phyloP scores from a whole-genome alignment of 2,329 filamentous ascomycete species.

The Colletotrichum paranaense region DNA sequence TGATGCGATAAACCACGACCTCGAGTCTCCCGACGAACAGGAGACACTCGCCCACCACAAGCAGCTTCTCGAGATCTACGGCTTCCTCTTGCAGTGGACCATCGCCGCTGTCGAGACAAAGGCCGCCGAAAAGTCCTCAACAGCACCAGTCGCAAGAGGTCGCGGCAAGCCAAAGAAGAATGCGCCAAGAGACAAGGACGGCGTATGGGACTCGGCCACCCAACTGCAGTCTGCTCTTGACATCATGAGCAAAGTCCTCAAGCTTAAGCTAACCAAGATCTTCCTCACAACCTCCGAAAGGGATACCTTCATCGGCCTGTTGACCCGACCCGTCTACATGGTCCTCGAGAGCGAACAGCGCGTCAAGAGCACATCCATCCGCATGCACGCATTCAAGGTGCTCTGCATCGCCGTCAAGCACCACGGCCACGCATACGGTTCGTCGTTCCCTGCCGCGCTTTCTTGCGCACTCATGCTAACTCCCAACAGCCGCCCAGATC shows the following conservation, averaged over 20 bases:
- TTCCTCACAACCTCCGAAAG: slow-evolving; percentile 97
- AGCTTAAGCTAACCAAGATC: slow-evolving; percentile 89
- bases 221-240: slow-evolving; percentile 92
- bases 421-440: slow-evolving; percentile 95
- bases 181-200: slow-evolving; percentile 75
- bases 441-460: slow-evolving; percentile 39
- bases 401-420: slow-evolving; percentile 97
- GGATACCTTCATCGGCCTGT: slow-evolving; percentile 91
- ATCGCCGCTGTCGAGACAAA: slow-evolving; percentile 95
- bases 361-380: slow-evolving; percentile 87
- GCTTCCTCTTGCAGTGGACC: slow-evolving; percentile 94
- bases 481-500: slow-evolving; percentile 84
- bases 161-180: slow-evolving; percentile 82
- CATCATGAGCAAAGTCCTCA: slow-evolving; percentile 95
- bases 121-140: slow-evolving; percentile 86
- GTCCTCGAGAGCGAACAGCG: slow-evolving; percentile 94
- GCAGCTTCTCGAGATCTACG: slow-evolving; percentile 91
- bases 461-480: slow-evolving; percentile 42
- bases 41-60: slow-evolving; percentile 89
- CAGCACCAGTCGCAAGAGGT: slow-evolving; percentile 76
- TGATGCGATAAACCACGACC: slow-evolving; percentile 84
- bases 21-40: slow-evolving; percentile 89
- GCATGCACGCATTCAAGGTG: slow-evolving; percentile 98
- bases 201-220: slow-evolving; percentile 86
- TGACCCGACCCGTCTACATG: slow-evolving; percentile 93